A percentile compares a stretch with the other conserved stretches of the same genome.
phyloP scores from a whole-genome alignment of 805 yeast species.

The Wickerhamomyces bisporus region DNA sequence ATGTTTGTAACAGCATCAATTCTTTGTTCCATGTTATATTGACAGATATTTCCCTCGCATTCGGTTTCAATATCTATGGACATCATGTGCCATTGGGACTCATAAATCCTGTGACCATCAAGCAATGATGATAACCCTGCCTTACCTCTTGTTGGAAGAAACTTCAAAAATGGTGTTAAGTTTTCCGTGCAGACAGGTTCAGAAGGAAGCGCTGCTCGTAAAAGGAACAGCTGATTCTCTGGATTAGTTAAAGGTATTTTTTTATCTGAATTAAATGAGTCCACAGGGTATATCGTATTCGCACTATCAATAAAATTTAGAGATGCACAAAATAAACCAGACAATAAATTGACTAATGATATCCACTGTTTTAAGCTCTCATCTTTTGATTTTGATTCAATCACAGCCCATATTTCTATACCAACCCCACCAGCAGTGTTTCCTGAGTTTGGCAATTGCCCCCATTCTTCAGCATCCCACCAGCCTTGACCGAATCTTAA shows the following conservation, averaged over 20 bases:
- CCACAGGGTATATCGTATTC: constrained; percentile 64
- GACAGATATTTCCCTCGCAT: constrained; percentile 42
- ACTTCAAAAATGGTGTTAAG: constrained; percentile 84
- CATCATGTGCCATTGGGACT: constrained; percentile 92
- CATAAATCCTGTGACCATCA: constrained; percentile 88
- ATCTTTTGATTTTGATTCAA: constrained; percentile 54
- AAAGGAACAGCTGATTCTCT: constrained; percentile 41
- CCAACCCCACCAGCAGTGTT: constrained; percentile 84
- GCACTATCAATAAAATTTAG: constrained; percentile 80
- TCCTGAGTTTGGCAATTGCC: constrained; percentile 72
- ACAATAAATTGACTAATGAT: constrained; percentile 63
- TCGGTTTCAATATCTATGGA: constrained; percentile 69
- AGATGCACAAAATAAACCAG: constrained; percentile 95
- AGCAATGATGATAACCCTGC: constrained; percentile 81
- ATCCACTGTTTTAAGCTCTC: constrained; percentile 67
- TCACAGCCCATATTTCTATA: constrained; percentile 85
- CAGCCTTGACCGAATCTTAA: constrained; percentile 88
- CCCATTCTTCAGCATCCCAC: constrained; percentile 92
- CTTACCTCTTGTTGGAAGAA: constrained; percentile 88
- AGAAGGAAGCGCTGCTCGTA: constrained; percentile 86
- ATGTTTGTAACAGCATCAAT: constrained; percentile 72
- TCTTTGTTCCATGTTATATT: constrained; percentile 53
- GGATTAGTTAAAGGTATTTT: constrained; percentile 24
- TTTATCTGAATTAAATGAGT: constrained; percentile 27
- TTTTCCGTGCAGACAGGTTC: constrained; percentile 98